Evolutionary conservation across 148 eudicot species (phyloP).

Genomic region (Nyssa sinensis): DNA sequence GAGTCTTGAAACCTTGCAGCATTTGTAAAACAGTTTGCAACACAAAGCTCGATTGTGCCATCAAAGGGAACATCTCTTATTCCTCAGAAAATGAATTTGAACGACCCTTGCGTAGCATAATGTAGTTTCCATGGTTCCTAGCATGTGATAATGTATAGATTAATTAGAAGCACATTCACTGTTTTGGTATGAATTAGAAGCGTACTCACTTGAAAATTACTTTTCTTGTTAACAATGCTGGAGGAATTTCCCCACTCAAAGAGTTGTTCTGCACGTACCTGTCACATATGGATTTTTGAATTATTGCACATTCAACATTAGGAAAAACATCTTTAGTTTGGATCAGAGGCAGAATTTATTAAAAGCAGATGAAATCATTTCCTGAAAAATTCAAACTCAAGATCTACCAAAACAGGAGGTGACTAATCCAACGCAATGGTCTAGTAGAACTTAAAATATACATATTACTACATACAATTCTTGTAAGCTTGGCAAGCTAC

Average conservation of each 20-base stretch:
- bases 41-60: too few species aligned
- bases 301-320: constrained; percentile 3
- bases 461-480: constrained; percentile 62
- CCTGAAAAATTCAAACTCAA: not conserved
- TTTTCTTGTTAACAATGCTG: constrained; percentile 52
- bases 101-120: not conserved
- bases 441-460: constrained; percentile 2
- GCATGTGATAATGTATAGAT: not conserved
- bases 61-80: not conserved
- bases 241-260: constrained; percentile 75
- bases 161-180: not conserved
- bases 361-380: not conserved
- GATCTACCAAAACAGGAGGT: not conserved
- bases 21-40: too few species aligned
- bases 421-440: not conserved
- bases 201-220: constrained; percentile 65
- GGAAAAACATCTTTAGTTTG: constrained; percentile 11
- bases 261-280: constrained; percentile 91
- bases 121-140: not conserved
- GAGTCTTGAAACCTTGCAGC: not conserved
- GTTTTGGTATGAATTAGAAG: not conserved
- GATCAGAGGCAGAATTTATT: not conserved
- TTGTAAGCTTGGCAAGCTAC: constrained; percentile 70
- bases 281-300: constrained; percentile 19
- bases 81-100: not conserved